These are phyloP conservation scores for Gracilaria vermiculophylla DNA, from an alignment of 23 red algal species.

Conservation along the genomic window DNA sequence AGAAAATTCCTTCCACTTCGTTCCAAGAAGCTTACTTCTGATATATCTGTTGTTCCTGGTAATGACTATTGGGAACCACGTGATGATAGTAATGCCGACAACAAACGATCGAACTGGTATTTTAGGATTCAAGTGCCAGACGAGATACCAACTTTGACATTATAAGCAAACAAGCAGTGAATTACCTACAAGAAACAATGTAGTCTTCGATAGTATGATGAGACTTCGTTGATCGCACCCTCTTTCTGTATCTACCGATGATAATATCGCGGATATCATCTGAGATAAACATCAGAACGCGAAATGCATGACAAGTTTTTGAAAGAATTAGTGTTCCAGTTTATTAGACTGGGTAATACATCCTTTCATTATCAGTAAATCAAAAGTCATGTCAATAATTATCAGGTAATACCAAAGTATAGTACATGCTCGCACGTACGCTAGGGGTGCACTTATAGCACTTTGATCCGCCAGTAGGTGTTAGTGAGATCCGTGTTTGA, in stretches of 20 bases:
- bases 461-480: constrained; percentile 48
- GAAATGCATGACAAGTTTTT: too few species aligned
- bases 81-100: constrained; percentile 40
- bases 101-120: constrained; percentile 52
- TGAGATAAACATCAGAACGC: too few species aligned
- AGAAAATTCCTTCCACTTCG: constrained; percentile 55
- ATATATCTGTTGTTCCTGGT: constrained; percentile 11
- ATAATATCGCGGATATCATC: too few species aligned
- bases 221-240: too few species aligned
- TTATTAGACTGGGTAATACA: not conserved
- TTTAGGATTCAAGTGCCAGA: constrained; percentile 50
- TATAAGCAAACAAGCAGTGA: constrained; percentile 17
- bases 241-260: too few species aligned
- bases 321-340: not conserved
- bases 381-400: not conserved
- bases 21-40: constrained; percentile 5
- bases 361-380: not conserved
- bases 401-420: too few species aligned
- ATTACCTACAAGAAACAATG: too few species aligned
- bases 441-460: not conserved
- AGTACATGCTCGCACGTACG: not conserved
- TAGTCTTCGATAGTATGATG: too few species aligned
- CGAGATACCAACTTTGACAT: constrained; percentile 2
- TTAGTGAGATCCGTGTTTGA: constrained; percentile 31
- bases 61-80: constrained; percentile 60